Base-by-base conservation (phyloP, 768 basidiomycete genomes). In the Rhodosporidiobolus odoratus region DNA sequence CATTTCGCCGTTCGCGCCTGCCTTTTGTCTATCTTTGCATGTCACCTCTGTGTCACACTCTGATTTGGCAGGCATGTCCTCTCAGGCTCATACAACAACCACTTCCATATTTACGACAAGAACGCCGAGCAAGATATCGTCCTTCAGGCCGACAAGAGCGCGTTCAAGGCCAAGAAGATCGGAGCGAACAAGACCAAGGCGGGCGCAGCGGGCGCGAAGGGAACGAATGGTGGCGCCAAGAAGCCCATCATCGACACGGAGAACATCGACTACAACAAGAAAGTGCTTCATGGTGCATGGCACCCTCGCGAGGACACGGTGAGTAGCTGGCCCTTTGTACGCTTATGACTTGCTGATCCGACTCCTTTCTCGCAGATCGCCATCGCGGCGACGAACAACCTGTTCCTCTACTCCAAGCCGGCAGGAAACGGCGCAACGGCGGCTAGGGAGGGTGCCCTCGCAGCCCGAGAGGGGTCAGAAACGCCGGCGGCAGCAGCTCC, bases 71-170 rank as follows among this genome's bases (percentile, higher is more conserved):
- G 96, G 78, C 88, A 94, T 80, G 92, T 98, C 69, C 83, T 99
- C 73, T 97, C 96, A n/a, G 96, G 96, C 53, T 98, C 96, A 60
- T 99, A 99, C 83, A 95, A 98, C 83, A 99, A 99, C 82, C 98
- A 95, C 83, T 94, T 99, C 89, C 92, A 93, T 80, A 96, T 99
- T 86, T 99, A 92, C 82, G 95, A 98, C 80, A 86, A 87, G 62
- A 91, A 95, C 69, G 75, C 69, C 13, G 78, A 87, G 72, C 89
- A 88, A 71, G 96, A 98, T 77, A 87, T 94, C 53, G 91, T 97
- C 19, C 82, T 99, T 65, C 96, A 98, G 81, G 96, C 96, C 3
- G 96, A 99, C 83, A 99, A 99, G 81, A 94, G 92, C 23, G 94
- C 95, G 10, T 99, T 99, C 84, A 98, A 98, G 81, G 92, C 91